Conservation (phyloP, 1,284 basidiomycete genomes). For the Ustanciosporium gigantosporum region DNA sequence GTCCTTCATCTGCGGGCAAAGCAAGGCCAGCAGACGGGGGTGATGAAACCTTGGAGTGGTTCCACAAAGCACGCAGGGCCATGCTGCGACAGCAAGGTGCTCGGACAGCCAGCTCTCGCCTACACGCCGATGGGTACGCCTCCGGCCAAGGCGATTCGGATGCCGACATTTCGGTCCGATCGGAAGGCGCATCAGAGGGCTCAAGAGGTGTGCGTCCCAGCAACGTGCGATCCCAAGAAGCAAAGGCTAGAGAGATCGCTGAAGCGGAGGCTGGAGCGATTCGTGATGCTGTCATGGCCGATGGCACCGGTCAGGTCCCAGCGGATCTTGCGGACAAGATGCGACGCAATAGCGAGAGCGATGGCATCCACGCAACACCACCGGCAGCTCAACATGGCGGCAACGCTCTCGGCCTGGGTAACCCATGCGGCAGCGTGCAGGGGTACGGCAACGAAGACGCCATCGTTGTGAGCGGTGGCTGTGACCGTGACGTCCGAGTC, state of each 20-base stretch:
- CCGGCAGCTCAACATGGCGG: slow-evolving; percentile 7
- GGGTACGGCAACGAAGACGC: slow-evolving; percentile 72
- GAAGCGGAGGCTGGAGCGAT: slow-evolving; percentile 41
- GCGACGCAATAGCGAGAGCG: slow-evolving; percentile 6
- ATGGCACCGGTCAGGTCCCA: slow-evolving; percentile 30
- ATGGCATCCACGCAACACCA: neutral
- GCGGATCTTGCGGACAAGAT: slow-evolving; percentile 24
- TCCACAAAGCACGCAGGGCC: slow-evolving; percentile 40
- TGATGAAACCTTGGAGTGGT: slow-evolving; percentile 44
- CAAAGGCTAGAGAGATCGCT: slow-evolving; percentile 25
- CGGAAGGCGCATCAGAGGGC: slow-evolving; percentile 11
- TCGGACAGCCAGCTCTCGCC: slow-evolving; percentile 3
- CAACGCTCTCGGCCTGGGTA: slow-evolving; percentile 39
- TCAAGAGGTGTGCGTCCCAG: neutral
- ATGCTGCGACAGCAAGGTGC: slow-evolving; percentile 28
- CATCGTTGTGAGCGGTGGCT: slow-evolving; percentile 86
- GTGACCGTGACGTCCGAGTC: slow-evolving; percentile 83
- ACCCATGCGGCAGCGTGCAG: slow-evolving; percentile 62
- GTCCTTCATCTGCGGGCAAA: slow-evolving; percentile 2
- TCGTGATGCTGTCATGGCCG: slow-evolving; percentile 42
- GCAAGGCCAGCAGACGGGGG: slow-evolving; percentile 14
- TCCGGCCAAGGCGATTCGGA: slow-evolving; percentile 21
- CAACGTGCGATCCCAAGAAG: neutral
- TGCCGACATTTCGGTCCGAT: slow-evolving; percentile 24
- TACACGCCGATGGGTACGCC: slow-evolving; percentile 6